Evolutionary conservation across 1,139 yeast species (phyloP).

Genomic region (Saccharomyces hybrid): DNA sequence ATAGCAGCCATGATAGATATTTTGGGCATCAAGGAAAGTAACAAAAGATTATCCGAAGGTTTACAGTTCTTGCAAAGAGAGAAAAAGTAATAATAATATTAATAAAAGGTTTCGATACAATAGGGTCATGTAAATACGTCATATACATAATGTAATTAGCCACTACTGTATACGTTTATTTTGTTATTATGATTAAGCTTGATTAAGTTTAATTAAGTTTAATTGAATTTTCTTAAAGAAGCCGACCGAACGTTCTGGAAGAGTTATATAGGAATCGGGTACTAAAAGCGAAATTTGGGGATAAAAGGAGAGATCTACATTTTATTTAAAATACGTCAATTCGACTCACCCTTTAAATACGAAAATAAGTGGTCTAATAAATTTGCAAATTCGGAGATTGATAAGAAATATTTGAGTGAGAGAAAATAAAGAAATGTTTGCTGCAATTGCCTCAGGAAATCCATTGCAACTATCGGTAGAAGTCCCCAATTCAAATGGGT

Average conservation of each 20-base stretch:
- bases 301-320: not conserved
- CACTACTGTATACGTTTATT: not conserved
- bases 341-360: not conserved
- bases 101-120: not conserved
- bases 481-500: conserved; percentile 32
- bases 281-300: not conserved
- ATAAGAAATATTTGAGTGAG: not conserved
- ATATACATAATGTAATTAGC: not conserved
- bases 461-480: conserved; percentile 31
- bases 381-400: not conserved
- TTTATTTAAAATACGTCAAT: not conserved
- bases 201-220: not conserved
- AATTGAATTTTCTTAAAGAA: not conserved
- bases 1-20: conserved; percentile 52
- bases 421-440: conserved; percentile 24
- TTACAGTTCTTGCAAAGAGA: not conserved
- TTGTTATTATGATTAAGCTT: not conserved
- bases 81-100: not conserved
- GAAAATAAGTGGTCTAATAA: not conserved
- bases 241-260: conserved; percentile 1
- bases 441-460: conserved; percentile 34
- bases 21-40: conserved; percentile 44
- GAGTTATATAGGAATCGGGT: not conserved
- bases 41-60: conserved; percentile 27
- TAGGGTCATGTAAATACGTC: not conserved